Evolutionary conservation across 129 eudicot species (phyloP).

Genomic region (Oenanthe sinensis): DNA sequence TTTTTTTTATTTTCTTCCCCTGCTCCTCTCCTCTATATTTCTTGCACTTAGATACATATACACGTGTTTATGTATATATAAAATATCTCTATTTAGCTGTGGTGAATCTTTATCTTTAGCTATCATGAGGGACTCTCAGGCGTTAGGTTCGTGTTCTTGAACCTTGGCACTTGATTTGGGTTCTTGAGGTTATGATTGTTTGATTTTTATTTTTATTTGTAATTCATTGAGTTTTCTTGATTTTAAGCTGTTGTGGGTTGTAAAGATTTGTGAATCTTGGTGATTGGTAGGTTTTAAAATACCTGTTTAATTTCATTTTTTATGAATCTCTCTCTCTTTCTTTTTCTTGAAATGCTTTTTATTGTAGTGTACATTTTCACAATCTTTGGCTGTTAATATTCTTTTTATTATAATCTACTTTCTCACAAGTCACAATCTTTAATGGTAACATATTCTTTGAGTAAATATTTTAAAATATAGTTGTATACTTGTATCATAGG

Average conservation of each 20-base stretch:
- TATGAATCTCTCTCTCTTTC: background rate
- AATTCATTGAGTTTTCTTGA: background rate
- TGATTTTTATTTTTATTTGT: background rate
- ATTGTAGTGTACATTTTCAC: background rate
- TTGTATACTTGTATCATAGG: background rate
- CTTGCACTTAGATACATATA: background rate
- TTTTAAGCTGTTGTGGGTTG: background rate
- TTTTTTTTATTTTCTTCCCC: background rate
- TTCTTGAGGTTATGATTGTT: background rate
- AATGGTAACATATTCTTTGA: background rate
- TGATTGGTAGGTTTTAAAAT: background rate
- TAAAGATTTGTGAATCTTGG: background rate
- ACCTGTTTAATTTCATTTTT: background rate
- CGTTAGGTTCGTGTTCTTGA: background rate
- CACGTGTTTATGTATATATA: background rate
- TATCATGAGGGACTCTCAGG: background rate
- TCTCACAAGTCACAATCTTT: too few relatives aligned
- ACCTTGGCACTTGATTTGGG: conserved; percentile 1
- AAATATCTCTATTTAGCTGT: background rate
- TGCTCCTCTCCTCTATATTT: background rate
- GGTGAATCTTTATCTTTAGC: background rate
- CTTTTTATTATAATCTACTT: too few relatives aligned
- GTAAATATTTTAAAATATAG: background rate
- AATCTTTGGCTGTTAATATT: background rate
- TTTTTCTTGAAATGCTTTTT: background rate